A percentile compares a stretch with the other conserved stretches of the same genome.
Evolutionary conservation across 2,329 filamentous ascomycete species (phyloP).

Genomic region (Colletotrichum sp.): DNA sequence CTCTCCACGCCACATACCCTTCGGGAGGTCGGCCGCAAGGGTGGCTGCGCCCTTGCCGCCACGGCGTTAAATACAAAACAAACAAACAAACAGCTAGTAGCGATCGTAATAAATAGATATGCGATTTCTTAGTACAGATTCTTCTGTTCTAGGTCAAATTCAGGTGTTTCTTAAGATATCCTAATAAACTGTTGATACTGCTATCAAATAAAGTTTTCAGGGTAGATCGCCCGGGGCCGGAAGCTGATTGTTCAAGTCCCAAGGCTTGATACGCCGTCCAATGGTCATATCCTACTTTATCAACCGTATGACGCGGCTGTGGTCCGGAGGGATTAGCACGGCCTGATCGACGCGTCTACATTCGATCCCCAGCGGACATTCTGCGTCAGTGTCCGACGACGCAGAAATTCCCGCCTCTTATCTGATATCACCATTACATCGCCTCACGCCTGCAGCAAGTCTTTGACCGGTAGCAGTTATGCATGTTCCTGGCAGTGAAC

Average conservation of each 20-base stretch:
- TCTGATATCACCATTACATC: not conserved
- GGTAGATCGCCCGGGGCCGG: not conserved
- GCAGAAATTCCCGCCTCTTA: not conserved
- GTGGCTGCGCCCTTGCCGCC: too few species aligned
- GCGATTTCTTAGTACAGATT: too few species aligned
- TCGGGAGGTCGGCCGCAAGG: too few species aligned
- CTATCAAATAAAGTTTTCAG: not conserved
- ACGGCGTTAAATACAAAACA: too few species aligned
- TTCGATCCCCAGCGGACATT: not conserved
- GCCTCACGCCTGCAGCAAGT: not conserved
- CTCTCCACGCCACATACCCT: too few species aligned
- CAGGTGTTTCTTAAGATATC: not conserved
- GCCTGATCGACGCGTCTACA: not conserved
- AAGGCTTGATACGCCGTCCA: not conserved
- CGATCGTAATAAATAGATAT: too few species aligned
- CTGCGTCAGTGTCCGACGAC: not conserved
- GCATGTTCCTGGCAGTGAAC: not conserved
- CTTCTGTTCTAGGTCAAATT: too few species aligned
- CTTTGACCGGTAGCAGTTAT: not conserved
- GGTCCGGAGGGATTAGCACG: not conserved
- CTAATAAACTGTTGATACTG: not conserved
- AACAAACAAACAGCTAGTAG: too few species aligned
- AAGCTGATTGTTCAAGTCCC: not conserved
- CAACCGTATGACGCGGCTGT: not conserved
- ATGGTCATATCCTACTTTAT: not conserved